These are phyloP conservation scores for Silene latifolia DNA, from an alignment of 148 eudicot species.

Conservation along the genomic window DNA sequence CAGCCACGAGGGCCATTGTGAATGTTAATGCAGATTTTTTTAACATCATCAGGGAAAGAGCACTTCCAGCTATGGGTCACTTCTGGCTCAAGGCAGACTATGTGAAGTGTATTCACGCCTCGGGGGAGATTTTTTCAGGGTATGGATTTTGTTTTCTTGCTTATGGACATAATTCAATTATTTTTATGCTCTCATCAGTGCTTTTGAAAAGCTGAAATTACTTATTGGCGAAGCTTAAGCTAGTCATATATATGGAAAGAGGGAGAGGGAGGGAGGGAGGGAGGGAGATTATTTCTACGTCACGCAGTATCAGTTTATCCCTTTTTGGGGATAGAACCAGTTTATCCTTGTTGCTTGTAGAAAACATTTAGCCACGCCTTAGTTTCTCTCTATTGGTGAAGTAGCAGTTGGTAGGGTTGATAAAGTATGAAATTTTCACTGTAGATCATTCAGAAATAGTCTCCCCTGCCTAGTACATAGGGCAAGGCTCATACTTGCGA, in stretches of 20 bases:
- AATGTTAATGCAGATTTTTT: conserved; percentile 79
- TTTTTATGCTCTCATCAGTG: neutral
- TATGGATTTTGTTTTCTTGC: conserved; percentile 25
- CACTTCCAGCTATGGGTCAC: conserved; percentile 73
- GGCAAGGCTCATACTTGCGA: no score
- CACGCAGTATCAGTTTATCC: neutral
- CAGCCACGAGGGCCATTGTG: conserved; percentile 89
- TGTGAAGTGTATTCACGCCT: conserved; percentile 86
- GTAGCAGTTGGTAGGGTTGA: neutral
- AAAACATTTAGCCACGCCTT: neutral
- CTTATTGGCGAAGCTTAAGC: neutral
- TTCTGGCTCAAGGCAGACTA: conserved; percentile 93
- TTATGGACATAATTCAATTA: neutral
- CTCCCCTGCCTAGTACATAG: no score
- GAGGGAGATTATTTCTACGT: neutral
- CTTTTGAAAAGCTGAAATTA: neutral
- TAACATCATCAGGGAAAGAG: conserved; percentile 68
- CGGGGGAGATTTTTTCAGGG: conserved; percentile 79
- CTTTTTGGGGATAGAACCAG: neutral
- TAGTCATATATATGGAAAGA: neutral
- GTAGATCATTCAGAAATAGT: no score
- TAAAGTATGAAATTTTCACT: no score
- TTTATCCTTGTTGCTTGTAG: neutral
- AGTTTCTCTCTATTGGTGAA: neutral
- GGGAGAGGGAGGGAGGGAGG: neutral